Conservation (phyloP, 139 green algal genomes). For the Volvox africanus region DNA sequence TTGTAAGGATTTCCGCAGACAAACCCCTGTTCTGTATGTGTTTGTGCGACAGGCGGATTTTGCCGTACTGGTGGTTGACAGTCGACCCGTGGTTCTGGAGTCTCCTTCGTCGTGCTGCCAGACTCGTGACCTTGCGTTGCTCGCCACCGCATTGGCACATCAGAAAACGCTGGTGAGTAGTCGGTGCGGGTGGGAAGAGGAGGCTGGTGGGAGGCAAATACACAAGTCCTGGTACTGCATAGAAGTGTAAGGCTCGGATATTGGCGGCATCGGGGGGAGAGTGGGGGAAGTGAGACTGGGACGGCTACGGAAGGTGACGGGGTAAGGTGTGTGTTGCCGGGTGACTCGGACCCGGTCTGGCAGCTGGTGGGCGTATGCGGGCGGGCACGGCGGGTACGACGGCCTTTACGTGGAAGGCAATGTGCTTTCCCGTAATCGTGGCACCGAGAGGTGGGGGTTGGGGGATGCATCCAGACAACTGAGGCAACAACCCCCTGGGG, state of each 20-base stretch:
- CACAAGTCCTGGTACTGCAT: neutral
- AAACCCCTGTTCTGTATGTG: neutral
- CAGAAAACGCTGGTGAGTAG: neutral
- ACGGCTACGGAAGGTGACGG: too few relatives aligned
- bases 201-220: neutral
- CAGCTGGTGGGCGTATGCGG: too few relatives aligned
- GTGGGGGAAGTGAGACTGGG: neutral
- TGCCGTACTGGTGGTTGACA: constrained; percentile 89
- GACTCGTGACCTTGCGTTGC: constrained; percentile 92
- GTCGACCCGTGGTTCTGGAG: constrained; percentile 86
- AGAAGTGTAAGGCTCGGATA: too few relatives aligned
- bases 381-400: too few relatives aligned
- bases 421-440: too few relatives aligned
- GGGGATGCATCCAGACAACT: too few relatives aligned
- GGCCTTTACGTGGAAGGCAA: too few relatives aligned
- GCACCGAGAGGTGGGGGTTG: too few relatives aligned
- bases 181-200: neutral
- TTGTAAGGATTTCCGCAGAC: neutral
- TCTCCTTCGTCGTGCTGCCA: constrained; percentile 89
- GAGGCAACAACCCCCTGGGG: too few relatives aligned
- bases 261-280: neutral
- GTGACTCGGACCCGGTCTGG: too few relatives aligned
- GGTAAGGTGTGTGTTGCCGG: too few relatives aligned
- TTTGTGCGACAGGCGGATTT: constrained; percentile 64
- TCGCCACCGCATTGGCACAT: constrained; percentile 85